Percentiles rank a stretch among this genome's conserved stretches.
Conservation (phyloP, 2,329 filamentous ascomycete genomes). For the Colletotrichum chrysophilum region DNA sequence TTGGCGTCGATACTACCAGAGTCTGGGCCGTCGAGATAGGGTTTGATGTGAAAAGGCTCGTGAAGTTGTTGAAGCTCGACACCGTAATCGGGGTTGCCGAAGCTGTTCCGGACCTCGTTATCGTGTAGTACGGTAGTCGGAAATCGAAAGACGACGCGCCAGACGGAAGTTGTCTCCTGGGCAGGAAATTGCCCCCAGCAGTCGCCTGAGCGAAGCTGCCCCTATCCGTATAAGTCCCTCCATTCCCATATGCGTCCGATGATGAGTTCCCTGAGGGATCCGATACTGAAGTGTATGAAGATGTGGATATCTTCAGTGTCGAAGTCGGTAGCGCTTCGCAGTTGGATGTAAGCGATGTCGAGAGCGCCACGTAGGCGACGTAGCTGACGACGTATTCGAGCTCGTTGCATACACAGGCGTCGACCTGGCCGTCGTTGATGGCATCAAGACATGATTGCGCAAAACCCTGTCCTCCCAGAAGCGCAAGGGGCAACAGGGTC, state of each 20-base stretch:
- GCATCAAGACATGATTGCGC: constrained; percentile 15
- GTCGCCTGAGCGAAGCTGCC: neutral
- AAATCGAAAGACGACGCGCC: neutral
- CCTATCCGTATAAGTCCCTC: neutral
- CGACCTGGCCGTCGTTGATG: neutral
- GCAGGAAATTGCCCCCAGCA: neutral
- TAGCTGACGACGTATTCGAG: constrained; percentile 16
- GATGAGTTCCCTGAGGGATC: neutral
- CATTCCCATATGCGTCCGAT: neutral
- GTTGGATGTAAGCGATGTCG: constrained; percentile 8
- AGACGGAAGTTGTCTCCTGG: neutral
- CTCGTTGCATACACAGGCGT: constrained; percentile 11
- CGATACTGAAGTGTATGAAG: neutral
- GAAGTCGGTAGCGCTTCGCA: neutral
- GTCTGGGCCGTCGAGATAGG: constrained; percentile 8
- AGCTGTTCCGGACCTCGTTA: neutral
- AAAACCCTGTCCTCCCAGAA: neutral
- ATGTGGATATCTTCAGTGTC: neutral
- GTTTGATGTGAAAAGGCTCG: neutral
- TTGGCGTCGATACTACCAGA: neutral
- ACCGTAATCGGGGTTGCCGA: neutral
- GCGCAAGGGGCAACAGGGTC: neutral
- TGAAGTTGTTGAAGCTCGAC: neutral
- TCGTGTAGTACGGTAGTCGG: constrained; percentile 7
- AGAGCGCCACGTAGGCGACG: constrained; percentile 13